Conservation (phyloP, 2,329 filamentous ascomycete species). For the Davidsoniella virescens region DNA sequence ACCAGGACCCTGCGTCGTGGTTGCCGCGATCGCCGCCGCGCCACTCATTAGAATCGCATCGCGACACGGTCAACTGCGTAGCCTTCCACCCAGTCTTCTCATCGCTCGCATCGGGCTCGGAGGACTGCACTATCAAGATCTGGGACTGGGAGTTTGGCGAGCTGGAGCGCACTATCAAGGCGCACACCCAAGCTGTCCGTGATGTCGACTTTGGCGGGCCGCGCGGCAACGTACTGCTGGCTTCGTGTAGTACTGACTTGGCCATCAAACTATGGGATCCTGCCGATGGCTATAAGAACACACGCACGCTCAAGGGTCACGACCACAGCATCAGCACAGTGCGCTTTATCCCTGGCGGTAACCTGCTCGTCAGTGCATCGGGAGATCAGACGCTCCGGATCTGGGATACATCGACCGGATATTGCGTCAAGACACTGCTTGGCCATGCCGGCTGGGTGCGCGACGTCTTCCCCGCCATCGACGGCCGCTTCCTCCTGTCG, state of each 20-base stretch:
- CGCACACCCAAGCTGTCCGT: slow-evolving; percentile 74
- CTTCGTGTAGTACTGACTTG: slow-evolving; percentile 70
- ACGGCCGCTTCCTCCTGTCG: slow-evolving; percentile 70
- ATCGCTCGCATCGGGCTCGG: slow-evolving; percentile 74
- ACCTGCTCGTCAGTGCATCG: slow-evolving; percentile 72
- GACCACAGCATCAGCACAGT: slow-evolving; percentile 84
- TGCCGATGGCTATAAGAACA: slow-evolving; percentile 85
- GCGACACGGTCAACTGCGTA: slow-evolving; percentile 66
- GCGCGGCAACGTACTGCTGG: slow-evolving; percentile 51
- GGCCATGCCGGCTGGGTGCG: slow-evolving; percentile 87
- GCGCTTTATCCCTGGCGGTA: slow-evolving; percentile 75
- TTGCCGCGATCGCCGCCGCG: slow-evolving; percentile 68
- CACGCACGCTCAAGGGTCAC: slow-evolving; percentile 75
- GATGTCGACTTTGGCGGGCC: slow-evolving; percentile 86
- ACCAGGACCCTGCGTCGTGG: slow-evolving; percentile 75
- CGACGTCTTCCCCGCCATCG: slow-evolving; percentile 64
- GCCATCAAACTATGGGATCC: slow-evolving; percentile 96
- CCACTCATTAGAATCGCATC: slow-evolving; percentile 70
- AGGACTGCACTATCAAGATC: slow-evolving; percentile 88
- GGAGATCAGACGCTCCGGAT: slow-evolving; percentile 72
- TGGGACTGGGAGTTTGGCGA: slow-evolving; percentile 96
- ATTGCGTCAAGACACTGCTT: slow-evolving; percentile 76
- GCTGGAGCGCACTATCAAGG: slow-evolving; percentile 77
- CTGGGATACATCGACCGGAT: slow-evolving; percentile 88
- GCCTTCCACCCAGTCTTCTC: slow-evolving; percentile 90